Evolutionary conservation across 2,329 filamentous ascomycete species (phyloP).

Genomic region (Curvularia lunata): DNA sequence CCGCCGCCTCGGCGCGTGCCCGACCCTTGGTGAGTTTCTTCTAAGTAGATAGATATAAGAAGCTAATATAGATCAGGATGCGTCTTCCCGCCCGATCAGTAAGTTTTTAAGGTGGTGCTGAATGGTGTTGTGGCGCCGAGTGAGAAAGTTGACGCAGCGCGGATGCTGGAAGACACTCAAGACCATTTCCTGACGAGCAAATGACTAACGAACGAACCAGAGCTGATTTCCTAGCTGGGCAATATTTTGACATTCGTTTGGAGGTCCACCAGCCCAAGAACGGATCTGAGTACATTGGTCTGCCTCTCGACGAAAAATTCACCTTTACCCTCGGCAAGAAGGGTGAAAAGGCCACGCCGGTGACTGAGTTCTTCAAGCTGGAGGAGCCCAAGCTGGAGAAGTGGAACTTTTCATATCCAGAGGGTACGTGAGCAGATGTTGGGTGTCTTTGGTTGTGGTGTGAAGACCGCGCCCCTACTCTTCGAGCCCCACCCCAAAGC

Average conservation of each 20-base stretch:
- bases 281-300: constrained; percentile 76
- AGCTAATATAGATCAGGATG: constrained; percentile 47
- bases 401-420: constrained; percentile 86
- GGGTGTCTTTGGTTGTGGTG: not conserved
- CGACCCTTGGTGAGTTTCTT: constrained; percentile 56
- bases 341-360: constrained; percentile 60
- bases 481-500: too few relatives aligned
- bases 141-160: too few relatives aligned
- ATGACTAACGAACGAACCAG: constrained; percentile 49
- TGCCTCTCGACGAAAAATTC: constrained; percentile 75
- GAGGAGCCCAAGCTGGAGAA: constrained; percentile 75
- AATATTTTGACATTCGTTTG: constrained; percentile 82
- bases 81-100: constrained; percentile 65
- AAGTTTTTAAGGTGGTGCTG: constrained; percentile 27
- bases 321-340: constrained; percentile 75
- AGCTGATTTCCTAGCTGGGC: constrained; percentile 82
- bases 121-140: not conserved
- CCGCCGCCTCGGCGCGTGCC: constrained; percentile 62
- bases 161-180: not conserved
- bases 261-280: constrained; percentile 84
- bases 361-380: constrained; percentile 71
- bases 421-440: constrained; percentile 56
- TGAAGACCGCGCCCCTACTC: not conserved
- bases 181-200: constrained; percentile 15
- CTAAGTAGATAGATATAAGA: not conserved